phyloP scores from a whole-genome alignment of 495 filamentous ascomycete genomes.

The Chaetomium fimeti region DNA sequence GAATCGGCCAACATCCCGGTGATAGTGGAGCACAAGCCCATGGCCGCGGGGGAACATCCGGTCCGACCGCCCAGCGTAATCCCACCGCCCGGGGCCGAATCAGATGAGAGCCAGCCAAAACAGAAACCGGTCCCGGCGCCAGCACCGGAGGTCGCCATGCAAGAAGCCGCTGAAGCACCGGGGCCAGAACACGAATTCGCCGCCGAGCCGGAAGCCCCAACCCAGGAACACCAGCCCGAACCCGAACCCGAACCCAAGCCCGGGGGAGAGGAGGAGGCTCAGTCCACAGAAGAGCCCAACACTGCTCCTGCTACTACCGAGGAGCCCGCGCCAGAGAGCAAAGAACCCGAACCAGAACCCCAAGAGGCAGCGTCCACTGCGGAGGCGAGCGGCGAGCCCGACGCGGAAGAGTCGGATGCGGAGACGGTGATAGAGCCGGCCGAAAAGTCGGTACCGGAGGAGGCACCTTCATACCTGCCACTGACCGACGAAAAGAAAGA shows the following conservation, averaged over 20 bases:
- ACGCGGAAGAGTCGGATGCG: background rate
- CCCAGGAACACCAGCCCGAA: background rate
- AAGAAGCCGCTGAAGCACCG: background rate
- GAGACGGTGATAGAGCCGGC: too few relatives aligned
- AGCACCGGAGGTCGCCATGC: slow-evolving; percentile 8
- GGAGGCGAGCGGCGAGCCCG: background rate
- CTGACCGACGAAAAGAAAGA: slow-evolving; percentile 21
- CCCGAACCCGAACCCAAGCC: background rate
- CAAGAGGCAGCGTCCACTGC: background rate
- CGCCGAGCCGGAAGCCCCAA: slow-evolving; percentile 3
- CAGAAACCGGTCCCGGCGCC: too few relatives aligned
- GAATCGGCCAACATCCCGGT: slow-evolving; percentile 45
- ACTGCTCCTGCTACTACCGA: background rate
- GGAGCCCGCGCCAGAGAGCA: background rate
- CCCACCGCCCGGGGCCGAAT: slow-evolving; percentile 21
- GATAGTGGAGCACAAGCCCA: slow-evolving; percentile 42
- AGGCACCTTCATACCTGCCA: background rate
- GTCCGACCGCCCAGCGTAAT: slow-evolving; percentile 33
- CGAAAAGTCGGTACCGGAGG: background rate
- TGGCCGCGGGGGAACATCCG: slow-evolving; percentile 18
- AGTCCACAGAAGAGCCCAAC: background rate
- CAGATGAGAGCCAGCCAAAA: background rate
- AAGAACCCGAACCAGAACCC: slow-evolving; percentile 5
- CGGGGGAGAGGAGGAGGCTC: background rate
- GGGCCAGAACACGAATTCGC: background rate